phyloP scores from a whole-genome alignment of 2,329 filamentous ascomycete genomes.

The Alternaria brassicicola region DNA sequence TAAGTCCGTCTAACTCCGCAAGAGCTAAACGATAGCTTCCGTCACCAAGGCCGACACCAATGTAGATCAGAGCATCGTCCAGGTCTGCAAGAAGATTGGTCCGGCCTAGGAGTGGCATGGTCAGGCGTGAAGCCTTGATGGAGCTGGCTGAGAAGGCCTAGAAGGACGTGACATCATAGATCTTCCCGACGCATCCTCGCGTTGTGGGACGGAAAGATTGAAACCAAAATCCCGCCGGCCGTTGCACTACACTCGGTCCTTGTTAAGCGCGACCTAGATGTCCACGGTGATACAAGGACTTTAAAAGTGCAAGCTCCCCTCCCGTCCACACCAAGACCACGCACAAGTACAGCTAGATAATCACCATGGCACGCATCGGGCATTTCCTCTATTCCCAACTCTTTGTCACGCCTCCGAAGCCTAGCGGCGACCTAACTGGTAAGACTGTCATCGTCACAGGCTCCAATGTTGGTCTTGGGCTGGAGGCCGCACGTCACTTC shows the following conservation, averaged over 20 bases:
- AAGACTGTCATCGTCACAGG: slow-evolving; percentile 57
- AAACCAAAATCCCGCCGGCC: not conserved
- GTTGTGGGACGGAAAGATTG: not conserved
- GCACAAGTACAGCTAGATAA: not conserved
- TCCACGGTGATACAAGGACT: not conserved
- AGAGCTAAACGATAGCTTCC: not conserved
- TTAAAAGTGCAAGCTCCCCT: not conserved
- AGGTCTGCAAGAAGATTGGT: not conserved
- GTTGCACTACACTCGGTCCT: not conserved
- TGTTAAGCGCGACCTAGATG: not conserved
- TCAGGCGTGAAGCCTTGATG: not conserved
- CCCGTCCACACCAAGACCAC: not conserved
- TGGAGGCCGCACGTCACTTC: slow-evolving; percentile 54
- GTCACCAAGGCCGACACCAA: not conserved
- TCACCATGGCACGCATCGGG: slow-evolving; percentile 3
- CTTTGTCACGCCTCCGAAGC: slow-evolving; percentile 43
- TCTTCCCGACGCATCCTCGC: not conserved
- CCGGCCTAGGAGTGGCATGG: not conserved
- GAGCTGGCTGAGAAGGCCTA: not conserved
- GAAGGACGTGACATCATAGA: not conserved
- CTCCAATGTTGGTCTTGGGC: slow-evolving; percentile 56
- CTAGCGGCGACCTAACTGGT: slow-evolving; percentile 35
- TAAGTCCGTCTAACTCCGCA: not conserved
- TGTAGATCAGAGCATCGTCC: not conserved
- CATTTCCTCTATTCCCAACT: slow-evolving; percentile 51